A percentile compares a stretch with the other conserved stretches of the same genome.
Conservation (phyloP, 768 basidiomycete genomes). For the Gelatoporia subvermispora region DNA sequence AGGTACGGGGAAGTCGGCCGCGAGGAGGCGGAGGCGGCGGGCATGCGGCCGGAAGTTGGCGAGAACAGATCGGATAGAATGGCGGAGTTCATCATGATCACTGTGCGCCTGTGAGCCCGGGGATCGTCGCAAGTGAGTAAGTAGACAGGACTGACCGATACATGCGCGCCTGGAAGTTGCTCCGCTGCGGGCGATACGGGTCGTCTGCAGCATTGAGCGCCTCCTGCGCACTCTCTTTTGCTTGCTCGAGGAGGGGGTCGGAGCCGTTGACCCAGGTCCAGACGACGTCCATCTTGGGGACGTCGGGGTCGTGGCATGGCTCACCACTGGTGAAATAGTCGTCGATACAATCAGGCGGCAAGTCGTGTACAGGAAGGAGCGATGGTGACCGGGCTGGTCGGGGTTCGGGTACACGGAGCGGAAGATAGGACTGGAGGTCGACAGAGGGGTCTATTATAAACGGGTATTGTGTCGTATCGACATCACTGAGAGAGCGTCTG, state of each 20-base stretch:
- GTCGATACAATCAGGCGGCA: slow-evolving; percentile 18
- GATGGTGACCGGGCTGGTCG: not conserved
- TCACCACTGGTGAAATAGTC: slow-evolving; percentile 16
- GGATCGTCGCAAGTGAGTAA: not conserved
- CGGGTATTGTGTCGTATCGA: not conserved
- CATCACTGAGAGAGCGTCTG: not conserved
- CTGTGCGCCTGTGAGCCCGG: slow-evolving; percentile 6
- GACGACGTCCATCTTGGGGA: slow-evolving; percentile 22
- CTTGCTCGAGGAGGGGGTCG: slow-evolving; percentile 17
- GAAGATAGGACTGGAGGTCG: slow-evolving; percentile 4
- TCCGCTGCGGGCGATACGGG: slow-evolving; percentile 17
- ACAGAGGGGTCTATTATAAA: not conserved
- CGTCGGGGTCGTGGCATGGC: slow-evolving; percentile 9
- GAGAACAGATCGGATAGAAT: slow-evolving; percentile 31
- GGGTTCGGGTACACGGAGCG: not conserved
- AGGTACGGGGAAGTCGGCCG: slow-evolving; percentile 29
- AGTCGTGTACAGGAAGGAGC: slow-evolving; percentile 14
- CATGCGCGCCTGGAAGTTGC: slow-evolving; percentile 13
- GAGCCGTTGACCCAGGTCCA: slow-evolving; percentile 32
- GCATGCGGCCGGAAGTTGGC: slow-evolving; percentile 24
- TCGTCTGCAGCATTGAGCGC: slow-evolving; percentile 7
- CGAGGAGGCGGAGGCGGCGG: slow-evolving; percentile 28
- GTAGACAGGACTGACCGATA: slow-evolving; percentile 15
- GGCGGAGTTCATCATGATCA: slow-evolving; percentile 34
- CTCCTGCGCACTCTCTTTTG: slow-evolving; percentile 10